Conservation (phyloP, 129 eudicot species). For the Centaurea solstitialis region DNA sequence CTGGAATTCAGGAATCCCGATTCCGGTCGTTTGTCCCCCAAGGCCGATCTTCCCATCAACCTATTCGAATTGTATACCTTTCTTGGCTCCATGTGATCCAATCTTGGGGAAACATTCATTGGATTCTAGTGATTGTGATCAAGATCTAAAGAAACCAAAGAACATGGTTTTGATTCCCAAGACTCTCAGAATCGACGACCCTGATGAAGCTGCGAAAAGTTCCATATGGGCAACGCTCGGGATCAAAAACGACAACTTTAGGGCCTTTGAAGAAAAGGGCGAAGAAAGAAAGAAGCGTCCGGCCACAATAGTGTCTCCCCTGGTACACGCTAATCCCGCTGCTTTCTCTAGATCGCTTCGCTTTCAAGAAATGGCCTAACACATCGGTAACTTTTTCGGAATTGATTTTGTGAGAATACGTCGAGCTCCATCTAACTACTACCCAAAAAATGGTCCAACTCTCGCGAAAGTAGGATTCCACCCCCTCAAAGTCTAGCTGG, state of each 20-base stretch:
- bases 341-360: constrained; percentile 70
- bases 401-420: background rate
- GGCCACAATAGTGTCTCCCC: constrained; percentile 25
- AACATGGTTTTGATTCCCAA: constrained; percentile 67
- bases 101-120: constrained; percentile 70
- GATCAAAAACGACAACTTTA: constrained; percentile 66
- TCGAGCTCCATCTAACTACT: background rate
- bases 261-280: constrained; percentile 64
- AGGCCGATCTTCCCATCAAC: constrained; percentile 68
- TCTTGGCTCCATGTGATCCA: constrained; percentile 50
- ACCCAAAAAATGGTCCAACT: background rate
- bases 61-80: constrained; percentile 67
- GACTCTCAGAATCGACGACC: constrained; percentile 88
- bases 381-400: background rate
- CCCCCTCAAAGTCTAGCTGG: background rate
- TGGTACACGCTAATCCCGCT: constrained; percentile 76
- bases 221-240: constrained; percentile 91
- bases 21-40: constrained; percentile 57
- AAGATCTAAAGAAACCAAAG: constrained; percentile 30
- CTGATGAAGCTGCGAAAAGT: constrained; percentile 95
- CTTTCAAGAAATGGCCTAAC: constrained; percentile 39
- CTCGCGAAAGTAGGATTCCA: background rate
- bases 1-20: constrained; percentile 52
- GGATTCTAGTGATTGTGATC: constrained; percentile 31
- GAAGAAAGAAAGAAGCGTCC: constrained; percentile 37